Evolutionary conservation across 805 yeast genomes (phyloP).

Genomic region (Komagataella kurtzmanii): DNA sequence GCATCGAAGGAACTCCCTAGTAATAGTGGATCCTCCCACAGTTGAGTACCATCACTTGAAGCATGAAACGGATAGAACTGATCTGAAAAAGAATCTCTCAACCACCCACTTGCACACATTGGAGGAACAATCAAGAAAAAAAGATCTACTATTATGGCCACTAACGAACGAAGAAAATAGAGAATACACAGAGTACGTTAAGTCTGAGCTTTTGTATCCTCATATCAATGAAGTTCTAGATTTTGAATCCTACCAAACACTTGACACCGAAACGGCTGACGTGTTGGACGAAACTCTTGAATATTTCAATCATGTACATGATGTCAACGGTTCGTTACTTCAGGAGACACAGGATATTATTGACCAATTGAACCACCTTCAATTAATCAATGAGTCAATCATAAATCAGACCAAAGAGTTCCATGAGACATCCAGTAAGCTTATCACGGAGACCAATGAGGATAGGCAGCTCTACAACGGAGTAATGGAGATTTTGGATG

Average conservation of each 20-base stretch:
- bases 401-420: constrained; percentile 50
- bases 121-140: not conserved
- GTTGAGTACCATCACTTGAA: not conserved
- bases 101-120: not conserved
- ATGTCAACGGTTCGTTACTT: constrained; percentile 17
- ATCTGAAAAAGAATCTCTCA: not conserved
- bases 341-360: constrained; percentile 31
- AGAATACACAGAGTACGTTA: not conserved
- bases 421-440: constrained; percentile 37
- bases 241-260: not conserved
- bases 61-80: not conserved
- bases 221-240: not conserved
- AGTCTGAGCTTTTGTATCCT: not conserved
- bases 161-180: not conserved
- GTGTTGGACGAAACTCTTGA: not conserved
- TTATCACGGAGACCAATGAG: constrained; percentile 31
- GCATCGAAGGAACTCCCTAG: not conserved
- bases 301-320: not conserved
- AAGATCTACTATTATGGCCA: not conserved
- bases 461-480: constrained; percentile 27
- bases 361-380: constrained; percentile 30
- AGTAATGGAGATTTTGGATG: constrained; percentile 32
- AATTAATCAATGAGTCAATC: constrained; percentile 41
- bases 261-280: not conserved
- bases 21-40: not conserved